Base-by-base conservation (phyloP, 805 yeast genomes). In the Soucietia sequanensis region DNA sequence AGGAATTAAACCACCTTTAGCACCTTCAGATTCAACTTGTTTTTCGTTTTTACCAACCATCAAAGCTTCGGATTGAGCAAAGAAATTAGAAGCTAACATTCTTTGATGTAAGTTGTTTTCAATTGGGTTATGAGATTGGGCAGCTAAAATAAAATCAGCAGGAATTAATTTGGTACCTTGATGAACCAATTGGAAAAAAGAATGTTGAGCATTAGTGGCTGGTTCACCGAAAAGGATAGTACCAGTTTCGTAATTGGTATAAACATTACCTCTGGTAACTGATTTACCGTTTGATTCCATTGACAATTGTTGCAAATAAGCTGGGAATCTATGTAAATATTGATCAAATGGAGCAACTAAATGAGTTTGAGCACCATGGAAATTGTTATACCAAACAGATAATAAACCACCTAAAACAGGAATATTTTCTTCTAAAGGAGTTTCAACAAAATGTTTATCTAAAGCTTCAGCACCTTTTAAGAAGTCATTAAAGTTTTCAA, bases 201-300 rank as follows among this genome's bases (percentile, higher is more conserved):
- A 90, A 72, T 93, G 99, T 75, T 93, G 99, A 37, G 99, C 95
- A 65, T 93, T 93, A 41, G 99, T 93, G 45, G 96, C 93, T 59
- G 99, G 98, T 74, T 93, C 99, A 59, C 99, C 99, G 56, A 93
- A 93, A 55, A 93, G 72, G 45, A 93, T 88, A 42, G 95, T 76
- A 52, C 99, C 99, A 31, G 98, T 91, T 57, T 93, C 89, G 77
- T 93, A 93, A 73, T 81, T 79, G 60, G 95, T 88, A 72, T 83
- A 89, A 47, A 78, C 81, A 59, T 88, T 85, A 56, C 87, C 89
- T 69, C 97, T 84, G 54, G 95, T 84, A 51, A 93, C 97, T 30
- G 95, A 82, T 73, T 93, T 93, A 74, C 99, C 99, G 73, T 93
- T 93, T 41, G 97, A 89, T 74, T 93, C 99, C 99, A 93, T 93